phyloP scores from a whole-genome alignment of 129 eudicot species.

The carrot (Daucus carota) region DNA sequence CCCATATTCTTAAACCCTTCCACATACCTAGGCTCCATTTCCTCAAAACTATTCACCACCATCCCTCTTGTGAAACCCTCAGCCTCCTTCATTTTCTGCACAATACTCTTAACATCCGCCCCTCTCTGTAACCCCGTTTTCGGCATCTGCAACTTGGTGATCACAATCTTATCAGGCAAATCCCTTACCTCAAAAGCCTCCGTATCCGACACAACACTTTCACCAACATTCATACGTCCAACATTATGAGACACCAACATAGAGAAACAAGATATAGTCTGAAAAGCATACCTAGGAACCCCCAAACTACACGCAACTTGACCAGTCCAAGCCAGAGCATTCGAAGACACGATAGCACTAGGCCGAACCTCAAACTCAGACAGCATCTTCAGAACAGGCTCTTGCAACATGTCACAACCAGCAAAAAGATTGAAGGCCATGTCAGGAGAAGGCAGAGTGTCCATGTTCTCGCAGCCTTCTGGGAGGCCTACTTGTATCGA shows the following conservation, averaged over 20 bases:
- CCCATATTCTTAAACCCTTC: conserved; percentile 19
- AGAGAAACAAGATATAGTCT: conserved; percentile 12
- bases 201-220: not conserved
- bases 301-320: conserved; percentile 9
- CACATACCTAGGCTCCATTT: conserved; percentile 32
- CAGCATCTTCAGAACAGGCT: conserved; percentile 1
- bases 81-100: conserved; percentile 10
- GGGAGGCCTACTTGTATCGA: conserved; percentile 14
- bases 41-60: conserved; percentile 27
- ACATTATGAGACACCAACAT: not conserved
- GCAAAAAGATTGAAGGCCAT: not conserved
- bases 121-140: not conserved
- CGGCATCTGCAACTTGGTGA: conserved; percentile 14
- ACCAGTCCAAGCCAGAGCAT: conserved; percentile 15
- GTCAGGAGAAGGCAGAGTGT: conserved; percentile 11
- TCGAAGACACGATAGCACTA: not conserved
- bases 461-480: conserved; percentile 20
- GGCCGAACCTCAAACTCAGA: not conserved
- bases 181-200: conserved; percentile 8
- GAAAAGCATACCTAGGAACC: conserved; percentile 16
- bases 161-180: conserved; percentile 15
- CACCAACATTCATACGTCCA: not conserved
- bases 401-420: conserved; percentile 10
- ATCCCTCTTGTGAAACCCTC: conserved; percentile 6
- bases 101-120: not conserved